Conservation (phyloP, 306 rosid species). For the Styphnolobium japonicum region DNA sequence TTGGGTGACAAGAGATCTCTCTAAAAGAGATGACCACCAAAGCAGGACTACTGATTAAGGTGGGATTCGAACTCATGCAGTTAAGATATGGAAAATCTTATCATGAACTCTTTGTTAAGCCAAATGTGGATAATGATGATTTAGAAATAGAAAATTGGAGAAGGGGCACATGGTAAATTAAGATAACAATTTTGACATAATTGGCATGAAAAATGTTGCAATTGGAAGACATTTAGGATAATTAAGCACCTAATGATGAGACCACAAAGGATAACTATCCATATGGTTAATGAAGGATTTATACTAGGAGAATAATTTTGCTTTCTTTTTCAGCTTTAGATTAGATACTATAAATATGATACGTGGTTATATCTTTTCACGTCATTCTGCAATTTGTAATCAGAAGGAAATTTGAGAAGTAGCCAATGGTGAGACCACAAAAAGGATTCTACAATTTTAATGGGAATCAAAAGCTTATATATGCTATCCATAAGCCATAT, state of each 20-base stretch:
- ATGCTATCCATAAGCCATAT: slow-evolving; percentile 19
- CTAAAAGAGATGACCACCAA: no score
- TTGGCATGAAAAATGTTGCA: background rate
- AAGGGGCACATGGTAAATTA: background rate
- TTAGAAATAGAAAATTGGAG: background rate
- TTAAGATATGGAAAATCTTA: no score
- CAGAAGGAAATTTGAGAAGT: slow-evolving; percentile 17
- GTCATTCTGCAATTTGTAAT: slow-evolving; percentile 32
- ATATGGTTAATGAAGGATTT: background rate
- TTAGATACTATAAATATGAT: slow-evolving; percentile 11
- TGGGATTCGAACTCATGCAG: no score
- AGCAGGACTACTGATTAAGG: no score
- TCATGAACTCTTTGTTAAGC: no score
- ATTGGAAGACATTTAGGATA: background rate
- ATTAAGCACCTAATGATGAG: slow-evolving; percentile 12
- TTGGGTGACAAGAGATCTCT: no score
- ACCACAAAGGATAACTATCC: slow-evolving; percentile 5
- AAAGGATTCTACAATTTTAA: slow-evolving; percentile 25
- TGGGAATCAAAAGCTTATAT: slow-evolving; percentile 34
- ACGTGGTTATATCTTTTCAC: slow-evolving; percentile 6
- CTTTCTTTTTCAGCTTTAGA: slow-evolving; percentile 22
- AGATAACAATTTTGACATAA: background rate
- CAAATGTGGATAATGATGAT: background rate
- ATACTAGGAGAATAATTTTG: slow-evolving; percentile 15
- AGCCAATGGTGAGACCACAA: slow-evolving; percentile 23